A percentile compares a stretch with the other conserved stretches of the same genome.
phyloP scores from a whole-genome alignment of 768 basidiomycete species.

The Lentinula raphanica region DNA sequence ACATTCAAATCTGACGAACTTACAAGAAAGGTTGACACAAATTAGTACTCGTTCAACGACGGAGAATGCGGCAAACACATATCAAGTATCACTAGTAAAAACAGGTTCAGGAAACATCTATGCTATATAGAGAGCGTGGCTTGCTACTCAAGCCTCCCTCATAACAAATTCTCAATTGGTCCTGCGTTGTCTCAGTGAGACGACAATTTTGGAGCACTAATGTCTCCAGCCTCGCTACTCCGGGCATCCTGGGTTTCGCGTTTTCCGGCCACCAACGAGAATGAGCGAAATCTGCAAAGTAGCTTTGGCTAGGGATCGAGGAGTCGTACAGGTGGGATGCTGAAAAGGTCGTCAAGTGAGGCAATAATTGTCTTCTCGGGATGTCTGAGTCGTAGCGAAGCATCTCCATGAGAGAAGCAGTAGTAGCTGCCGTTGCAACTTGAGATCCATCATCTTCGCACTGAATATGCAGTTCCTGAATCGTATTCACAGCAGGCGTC shows the following conservation, averaged over 20 bases:
- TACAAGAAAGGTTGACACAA: too few species aligned
- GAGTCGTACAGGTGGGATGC: not conserved
- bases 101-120: too few species aligned
- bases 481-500: not conserved
- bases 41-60: too few species aligned
- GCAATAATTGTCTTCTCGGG: not conserved
- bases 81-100: too few species aligned
- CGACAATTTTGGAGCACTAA: not conserved
- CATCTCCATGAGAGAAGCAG: not conserved
- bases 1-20: too few species aligned
- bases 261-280: not conserved
- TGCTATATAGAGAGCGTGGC: too few species aligned
- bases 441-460: too few species aligned
- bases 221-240: not conserved
- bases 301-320: too few species aligned
- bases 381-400: not conserved
- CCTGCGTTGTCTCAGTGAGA: not conserved
- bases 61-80: too few species aligned
- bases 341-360: not conserved
- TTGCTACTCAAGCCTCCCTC: not conserved
- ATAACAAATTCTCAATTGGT: not conserved
- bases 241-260: not conserved
- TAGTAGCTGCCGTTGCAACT: not conserved
- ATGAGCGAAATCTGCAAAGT: not conserved
- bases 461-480: not conserved